Evolutionary conservation across 73 alveolate genomes (phyloP).

Genomic region (Durusdinium trenchii): DNA sequence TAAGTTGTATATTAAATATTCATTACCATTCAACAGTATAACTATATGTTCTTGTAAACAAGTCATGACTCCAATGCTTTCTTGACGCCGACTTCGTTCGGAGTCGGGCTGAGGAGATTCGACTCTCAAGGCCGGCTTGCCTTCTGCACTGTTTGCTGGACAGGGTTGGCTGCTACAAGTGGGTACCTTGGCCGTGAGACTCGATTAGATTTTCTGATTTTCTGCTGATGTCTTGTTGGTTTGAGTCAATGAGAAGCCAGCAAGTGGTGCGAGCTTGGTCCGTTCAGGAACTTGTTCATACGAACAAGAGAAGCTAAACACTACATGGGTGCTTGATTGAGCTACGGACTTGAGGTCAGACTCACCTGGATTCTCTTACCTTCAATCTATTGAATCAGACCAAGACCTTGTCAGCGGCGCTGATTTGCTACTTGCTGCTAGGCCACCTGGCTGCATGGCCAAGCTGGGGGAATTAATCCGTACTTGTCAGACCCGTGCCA

Average conservation of each 20-base stretch:
- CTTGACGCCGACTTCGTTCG: too few relatives aligned
- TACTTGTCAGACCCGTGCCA: too few relatives aligned
- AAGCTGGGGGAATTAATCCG: too few relatives aligned
- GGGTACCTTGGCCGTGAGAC: conserved; percentile 31
- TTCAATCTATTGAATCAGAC: conserved; percentile 84
- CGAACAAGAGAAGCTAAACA: too few relatives aligned
- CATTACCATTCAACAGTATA: too few relatives aligned
- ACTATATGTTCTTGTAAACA: too few relatives aligned
- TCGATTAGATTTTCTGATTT: neutral
- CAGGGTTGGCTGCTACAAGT: conserved; percentile 91
- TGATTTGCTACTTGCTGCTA: conserved; percentile 80
- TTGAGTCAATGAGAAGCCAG: neutral
- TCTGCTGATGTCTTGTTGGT: neutral
- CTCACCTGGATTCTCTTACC: conserved; percentile 74
- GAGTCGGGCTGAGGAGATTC: too few relatives aligned
- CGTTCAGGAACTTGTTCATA: neutral
- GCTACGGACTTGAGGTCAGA: conserved; percentile 21
- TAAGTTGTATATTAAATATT: too few relatives aligned
- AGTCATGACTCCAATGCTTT: too few relatives aligned
- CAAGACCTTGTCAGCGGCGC: conserved; percentile 85
- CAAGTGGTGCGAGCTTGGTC: neutral
- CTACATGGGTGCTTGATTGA: too few relatives aligned
- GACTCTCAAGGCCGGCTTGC: conserved; percentile 56
- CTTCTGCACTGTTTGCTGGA: conserved; percentile 52
- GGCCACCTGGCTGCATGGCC: neutral